Evolutionary conservation across 1,284 basidiomycete genomes (phyloP), one percentile per base, ranked within the genome.

Genomic region (Cutaneotrichosporon cavernicola): DNA sequence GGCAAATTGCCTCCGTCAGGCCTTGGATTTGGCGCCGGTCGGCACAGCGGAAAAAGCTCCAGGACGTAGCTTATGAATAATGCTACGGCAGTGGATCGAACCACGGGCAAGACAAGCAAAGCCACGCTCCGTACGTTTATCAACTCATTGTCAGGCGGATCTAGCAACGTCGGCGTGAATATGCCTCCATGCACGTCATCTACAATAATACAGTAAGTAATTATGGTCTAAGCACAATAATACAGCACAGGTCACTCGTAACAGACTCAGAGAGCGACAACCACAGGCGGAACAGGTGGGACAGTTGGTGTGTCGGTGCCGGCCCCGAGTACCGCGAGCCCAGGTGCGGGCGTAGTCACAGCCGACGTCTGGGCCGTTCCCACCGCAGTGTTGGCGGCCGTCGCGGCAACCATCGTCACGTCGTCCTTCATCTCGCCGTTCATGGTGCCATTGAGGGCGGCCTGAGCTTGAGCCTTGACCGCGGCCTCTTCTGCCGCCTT

Each of bases 401-500:
- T 59, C 2, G 38, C 13, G 1, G 47, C 60, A 11, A 55, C 32
- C 8, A 46, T 49, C 10, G 26, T 22, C 4, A 18, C 46, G 55
- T 40, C 38, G 22, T 56, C 36, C 21, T 22, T 18, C 55, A 40
- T 31, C 30, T 58, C 57, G 30, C 57, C 43, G 46, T 47, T 58
- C 51, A 32, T 53, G 22, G 49, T 16, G 26, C 58, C 13, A 34
- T 40, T 14, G 5, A 61, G 31, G 3, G 63, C 63, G 2, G 63
- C 58, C 26, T 59, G 58, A 2, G 65, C 65, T 36, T 60, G 55
- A 2, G 65, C 61, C 4, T 58, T 58, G 36, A 60, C 50, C 0
- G 49, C 53, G 10, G 56, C 46, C 11, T 52, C 49, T 36, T 70
- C 67, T 4, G 68, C 68, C 0, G 68, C 65, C 52, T 68, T 63